Percentiles rank a stretch among this genome's conserved stretches.
phyloP scores from a whole-genome alignment of 2,329 filamentous ascomycete genomes.

The Penicillium hordei region DNA sequence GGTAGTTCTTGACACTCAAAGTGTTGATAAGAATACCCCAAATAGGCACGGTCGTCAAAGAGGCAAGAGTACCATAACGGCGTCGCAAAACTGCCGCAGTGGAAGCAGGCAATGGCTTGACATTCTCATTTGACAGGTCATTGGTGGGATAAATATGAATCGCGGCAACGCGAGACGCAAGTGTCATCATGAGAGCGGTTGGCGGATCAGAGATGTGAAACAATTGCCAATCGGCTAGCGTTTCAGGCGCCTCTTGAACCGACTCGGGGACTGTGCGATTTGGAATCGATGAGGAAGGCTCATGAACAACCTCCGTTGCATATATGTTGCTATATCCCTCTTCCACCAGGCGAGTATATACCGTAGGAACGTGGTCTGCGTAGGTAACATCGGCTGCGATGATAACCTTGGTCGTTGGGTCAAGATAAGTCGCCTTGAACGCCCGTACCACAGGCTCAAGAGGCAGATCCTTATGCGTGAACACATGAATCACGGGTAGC shows the following conservation, averaged over 20 bases:
- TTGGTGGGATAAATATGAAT: conserved; percentile 74
- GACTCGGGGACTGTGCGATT: conserved; percentile 70
- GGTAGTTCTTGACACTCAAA: conserved; percentile 85
- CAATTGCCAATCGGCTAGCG: conserved; percentile 67
- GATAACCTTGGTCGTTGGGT: conserved; percentile 64
- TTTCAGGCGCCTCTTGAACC: conserved; percentile 46
- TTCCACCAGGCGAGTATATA: conserved; percentile 57
- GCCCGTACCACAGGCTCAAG: conserved; percentile 57
- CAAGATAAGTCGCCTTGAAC: conserved; percentile 69
- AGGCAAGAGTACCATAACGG: conserved; percentile 82
- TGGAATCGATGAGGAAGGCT: conserved; percentile 77
- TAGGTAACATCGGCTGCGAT: conserved; percentile 91
- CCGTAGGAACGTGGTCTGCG: conserved; percentile 65
- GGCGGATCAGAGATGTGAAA: conserved; percentile 85
- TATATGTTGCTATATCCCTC: conserved; percentile 70
- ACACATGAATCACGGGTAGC: conserved; percentile 86
- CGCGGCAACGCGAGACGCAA: conserved; percentile 75
- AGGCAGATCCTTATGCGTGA: conserved; percentile 71
- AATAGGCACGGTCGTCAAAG: conserved; percentile 74
- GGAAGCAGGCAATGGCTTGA: conserved; percentile 49
- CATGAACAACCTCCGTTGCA: conserved; percentile 69
- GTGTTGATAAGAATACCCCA: conserved; percentile 97
- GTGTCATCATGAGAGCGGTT: conserved; percentile 77
- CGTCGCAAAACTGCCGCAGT: conserved; percentile 68
- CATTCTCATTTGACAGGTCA: conserved; percentile 24